These are phyloP conservation scores for Starmerella lactis-condensi DNA, from an alignment of 805 yeast genomes.

Conservation along the genomic window DNA sequence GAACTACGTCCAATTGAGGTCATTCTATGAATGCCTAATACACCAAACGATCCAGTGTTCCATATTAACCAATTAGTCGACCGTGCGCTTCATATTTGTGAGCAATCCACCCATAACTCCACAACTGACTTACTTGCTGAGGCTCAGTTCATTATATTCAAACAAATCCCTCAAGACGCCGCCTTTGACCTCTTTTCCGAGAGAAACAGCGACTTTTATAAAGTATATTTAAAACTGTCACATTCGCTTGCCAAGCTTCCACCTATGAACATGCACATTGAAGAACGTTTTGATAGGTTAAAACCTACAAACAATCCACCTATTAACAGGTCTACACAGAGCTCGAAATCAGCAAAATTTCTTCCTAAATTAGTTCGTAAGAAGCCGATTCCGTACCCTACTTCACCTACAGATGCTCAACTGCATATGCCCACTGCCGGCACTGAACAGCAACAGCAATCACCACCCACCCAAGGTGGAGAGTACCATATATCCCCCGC, in stretches of 20 bases:
- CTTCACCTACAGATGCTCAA: neutral
- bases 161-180: conserved; percentile 7
- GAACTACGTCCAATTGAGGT: too few species aligned
- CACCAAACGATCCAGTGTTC: too few species aligned
- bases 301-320: conserved; percentile 2
- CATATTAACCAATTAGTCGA: conserved; percentile 6
- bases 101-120: conserved; percentile 4
- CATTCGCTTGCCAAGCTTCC: conserved; percentile 5
- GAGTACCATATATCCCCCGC: conserved; percentile 10
- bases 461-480: neutral
- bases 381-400: neutral
- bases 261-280: conserved; percentile 5
- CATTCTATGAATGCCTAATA: too few species aligned
- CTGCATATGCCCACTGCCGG: neutral
- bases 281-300: conserved; percentile 11
- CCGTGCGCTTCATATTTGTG: conserved; percentile 7
- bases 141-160: conserved; percentile 5
- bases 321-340: neutral
- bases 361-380: neutral
- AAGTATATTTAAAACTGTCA: conserved; percentile 3
- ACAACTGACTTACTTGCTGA: conserved; percentile 3
- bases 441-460: neutral
- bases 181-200: conserved; percentile 4
- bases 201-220: conserved; percentile 6
- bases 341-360: neutral